Evolutionary conservation across 2,329 filamentous ascomycete species (phyloP).

Genomic region (Colletotrichum melonis): DNA sequence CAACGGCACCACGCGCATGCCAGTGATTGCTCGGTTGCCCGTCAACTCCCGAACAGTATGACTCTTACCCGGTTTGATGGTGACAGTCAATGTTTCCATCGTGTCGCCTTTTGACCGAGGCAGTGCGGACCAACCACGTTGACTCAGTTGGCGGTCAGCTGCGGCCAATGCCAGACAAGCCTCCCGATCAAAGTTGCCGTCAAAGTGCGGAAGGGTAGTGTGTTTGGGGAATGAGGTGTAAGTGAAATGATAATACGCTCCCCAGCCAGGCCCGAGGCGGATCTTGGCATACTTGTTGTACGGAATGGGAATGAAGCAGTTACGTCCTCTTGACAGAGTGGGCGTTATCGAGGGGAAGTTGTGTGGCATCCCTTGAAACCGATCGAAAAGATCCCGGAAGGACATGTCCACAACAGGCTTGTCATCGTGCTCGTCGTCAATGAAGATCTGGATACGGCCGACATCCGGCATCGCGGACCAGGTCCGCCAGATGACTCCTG

Average conservation of each 20-base stretch:
- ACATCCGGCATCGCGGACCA: conserved; percentile 32
- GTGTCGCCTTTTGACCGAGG: conserved; percentile 20
- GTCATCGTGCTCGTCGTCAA: conserved; percentile 5
- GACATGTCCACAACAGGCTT: conserved; percentile 23
- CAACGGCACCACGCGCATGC: conserved; percentile 24
- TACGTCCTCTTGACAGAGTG: conserved; percentile 24
- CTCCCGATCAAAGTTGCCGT: conserved; percentile 25
- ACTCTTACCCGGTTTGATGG: conserved; percentile 7
- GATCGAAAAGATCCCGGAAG: conserved; percentile 28
- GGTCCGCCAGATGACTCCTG: conserved; percentile 29
- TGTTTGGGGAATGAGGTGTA: conserved; percentile 18
- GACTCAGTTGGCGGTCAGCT: conserved; percentile 23
- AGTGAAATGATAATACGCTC: conserved; percentile 31
- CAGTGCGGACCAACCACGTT: conserved; percentile 28
- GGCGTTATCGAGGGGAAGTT: conserved; percentile 30
- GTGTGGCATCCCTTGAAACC: conserved; percentile 29
- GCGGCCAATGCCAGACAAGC: conserved; percentile 25
- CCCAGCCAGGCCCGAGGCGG: conserved; percentile 25
- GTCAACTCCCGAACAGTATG: conserved; percentile 13
- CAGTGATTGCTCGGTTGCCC: conserved; percentile 26
- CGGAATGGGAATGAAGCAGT: conserved; percentile 31
- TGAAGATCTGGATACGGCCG: conserved; percentile 27
- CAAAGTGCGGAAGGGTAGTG: conserved; percentile 13
- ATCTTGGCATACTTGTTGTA: conserved; percentile 30
- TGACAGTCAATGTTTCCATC: conserved; percentile 19